A percentile compares a stretch with the other conserved stretches of the same genome.
phyloP scores from a whole-genome alignment of 1,284 basidiomycete species.

The Takashimella koratensis region DNA sequence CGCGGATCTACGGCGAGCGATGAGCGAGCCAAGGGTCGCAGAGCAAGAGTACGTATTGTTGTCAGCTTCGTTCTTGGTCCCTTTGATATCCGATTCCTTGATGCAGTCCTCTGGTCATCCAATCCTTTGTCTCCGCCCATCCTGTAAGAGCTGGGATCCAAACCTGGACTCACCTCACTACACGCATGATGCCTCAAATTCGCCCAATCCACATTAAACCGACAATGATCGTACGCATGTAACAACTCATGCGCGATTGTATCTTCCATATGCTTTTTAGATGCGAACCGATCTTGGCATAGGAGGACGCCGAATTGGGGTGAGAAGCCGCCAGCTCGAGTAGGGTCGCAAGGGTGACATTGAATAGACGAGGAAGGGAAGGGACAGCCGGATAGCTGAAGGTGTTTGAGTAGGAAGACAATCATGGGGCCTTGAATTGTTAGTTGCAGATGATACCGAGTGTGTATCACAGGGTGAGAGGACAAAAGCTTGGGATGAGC shows the following conservation, averaged over 20 bases:
- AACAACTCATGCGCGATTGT: conserved; percentile 90
- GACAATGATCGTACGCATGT: conserved; percentile 94
- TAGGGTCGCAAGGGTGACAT: conserved; percentile 73
- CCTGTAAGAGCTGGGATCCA: too few relatives aligned
- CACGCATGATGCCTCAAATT: conserved; percentile 93
- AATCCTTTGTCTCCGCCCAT: too few relatives aligned
- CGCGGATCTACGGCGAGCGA: conserved; percentile 87
- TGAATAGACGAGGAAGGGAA: conserved; percentile 65
- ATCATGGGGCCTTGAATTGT: conserved; percentile 66
- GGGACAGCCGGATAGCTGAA: conserved; percentile 64
- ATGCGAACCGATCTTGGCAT: conserved; percentile 77
- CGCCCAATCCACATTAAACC: conserved; percentile 87
- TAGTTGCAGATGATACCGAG: too few relatives aligned
- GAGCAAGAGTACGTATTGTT: not conserved
- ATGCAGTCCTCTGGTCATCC: too few relatives aligned
- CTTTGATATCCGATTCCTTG: too few relatives aligned
- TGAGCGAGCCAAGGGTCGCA: not conserved
- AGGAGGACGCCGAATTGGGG: conserved; percentile 73
- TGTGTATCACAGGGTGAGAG: not conserved
- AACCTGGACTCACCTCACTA: conserved; percentile 66
- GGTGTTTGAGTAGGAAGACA: conserved; percentile 83
- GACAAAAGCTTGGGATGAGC: not conserved
- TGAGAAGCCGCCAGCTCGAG: conserved; percentile 75
- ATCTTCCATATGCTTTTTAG: conserved; percentile 83
- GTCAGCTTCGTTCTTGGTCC: not conserved